Base-by-base conservation (phyloP, 805 yeast genomes). In the Tetrapisispora fleetii region DNA sequence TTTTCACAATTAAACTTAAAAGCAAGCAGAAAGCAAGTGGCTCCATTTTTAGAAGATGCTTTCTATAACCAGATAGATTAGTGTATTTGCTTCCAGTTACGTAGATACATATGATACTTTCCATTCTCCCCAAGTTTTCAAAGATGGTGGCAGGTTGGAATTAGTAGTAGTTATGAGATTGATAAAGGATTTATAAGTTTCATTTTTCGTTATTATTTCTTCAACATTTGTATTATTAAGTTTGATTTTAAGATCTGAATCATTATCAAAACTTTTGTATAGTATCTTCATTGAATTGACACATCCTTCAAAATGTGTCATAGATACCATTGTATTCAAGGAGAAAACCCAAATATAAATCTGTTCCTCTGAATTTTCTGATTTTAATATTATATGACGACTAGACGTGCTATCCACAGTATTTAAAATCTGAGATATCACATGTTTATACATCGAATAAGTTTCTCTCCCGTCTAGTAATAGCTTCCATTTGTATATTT, bases 21-120 rank as follows among this genome's bases (percentile, higher is more conserved):
- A 8, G 90, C 91, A 1, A 84, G 93, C 35, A 75, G 97, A 57
- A 90, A 90, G 62, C 95, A 85, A 61, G 86, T 89, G 13, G 95
- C 86, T 4, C 97, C 97, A 1, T 59, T 50, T 4, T 35, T 68
- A 10, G 58, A 59, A 32, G 56, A 56, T 17, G 67, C 67, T 0
- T 50, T 63, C 0, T 50, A 63, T 18, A 41, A 53, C 27, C 36
- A 22, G 6, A 13, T 39, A 10, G 4, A 18, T 4, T 43, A 22
- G n/a, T n/a, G 10, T 16, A 28, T 6, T 32, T 14, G 5, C 16
- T 11, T 22, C 9, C 10, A 18, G 17, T 17, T 41, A 41, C 30
- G 30, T 37, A 3, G 38, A 43, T 19, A 45, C 9, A 24, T 45
- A 45, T 21, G 48, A 45, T 2, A 62, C 53, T 5, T 52, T 47